Conservation (phyloP, 148 eudicot genomes). For the Chenopodium quinoa region DNA sequence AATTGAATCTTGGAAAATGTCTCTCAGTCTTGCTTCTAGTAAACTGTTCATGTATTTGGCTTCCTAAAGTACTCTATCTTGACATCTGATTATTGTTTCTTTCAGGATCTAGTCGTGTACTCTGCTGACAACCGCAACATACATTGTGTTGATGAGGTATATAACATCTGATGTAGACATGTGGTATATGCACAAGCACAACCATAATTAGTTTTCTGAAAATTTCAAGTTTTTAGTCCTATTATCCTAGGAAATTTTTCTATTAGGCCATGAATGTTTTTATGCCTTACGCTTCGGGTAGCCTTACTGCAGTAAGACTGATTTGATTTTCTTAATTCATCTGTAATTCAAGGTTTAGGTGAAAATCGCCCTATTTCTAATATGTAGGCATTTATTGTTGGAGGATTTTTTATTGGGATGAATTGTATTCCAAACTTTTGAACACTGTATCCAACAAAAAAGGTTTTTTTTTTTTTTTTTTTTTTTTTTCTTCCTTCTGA, state of each 20-base stretch:
- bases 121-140: slow-evolving; percentile 79
- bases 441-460: neutral
- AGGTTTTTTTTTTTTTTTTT: too few relatives aligned
- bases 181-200: neutral
- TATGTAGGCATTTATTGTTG: neutral
- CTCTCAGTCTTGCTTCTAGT: neutral
- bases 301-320: neutral
- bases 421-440: neutral
- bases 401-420: neutral
- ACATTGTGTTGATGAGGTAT: slow-evolving; percentile 94
- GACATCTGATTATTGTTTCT: slow-evolving; percentile 17
- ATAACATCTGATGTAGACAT: neutral
- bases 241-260: neutral
- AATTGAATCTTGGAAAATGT: neutral
- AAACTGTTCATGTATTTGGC: neutral
- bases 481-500: too few relatives aligned
- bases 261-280: neutral
- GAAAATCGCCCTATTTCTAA: neutral
- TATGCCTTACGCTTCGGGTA: neutral
- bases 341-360: neutral
- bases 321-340: neutral
- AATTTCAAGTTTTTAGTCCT: neutral
- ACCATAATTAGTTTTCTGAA: neutral
- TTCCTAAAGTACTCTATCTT: slow-evolving; percentile 12
- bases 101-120: slow-evolving; percentile 78